Evolutionary conservation across 257 asterid species (phyloP).

Genomic region (Fraxinus anomala): DNA sequence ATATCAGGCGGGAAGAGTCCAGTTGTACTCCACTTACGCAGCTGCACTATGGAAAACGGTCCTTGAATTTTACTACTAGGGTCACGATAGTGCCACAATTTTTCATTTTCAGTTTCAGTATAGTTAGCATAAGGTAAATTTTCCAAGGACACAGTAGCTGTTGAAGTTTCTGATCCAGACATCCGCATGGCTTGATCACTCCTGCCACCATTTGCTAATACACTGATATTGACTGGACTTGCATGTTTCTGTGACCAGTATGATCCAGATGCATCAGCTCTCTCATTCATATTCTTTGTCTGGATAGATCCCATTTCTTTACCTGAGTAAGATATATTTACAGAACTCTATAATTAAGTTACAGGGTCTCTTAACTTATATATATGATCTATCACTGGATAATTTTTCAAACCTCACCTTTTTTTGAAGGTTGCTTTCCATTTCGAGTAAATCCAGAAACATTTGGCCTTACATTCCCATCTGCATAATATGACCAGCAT

Average conservation of each 20-base stretch:
- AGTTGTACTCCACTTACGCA: constrained; percentile 80
- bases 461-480: constrained; percentile 33
- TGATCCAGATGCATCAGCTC: constrained; percentile 42
- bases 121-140: constrained; percentile 42
- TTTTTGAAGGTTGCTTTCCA: constrained; percentile 34
- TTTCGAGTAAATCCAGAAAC: constrained; percentile 27
- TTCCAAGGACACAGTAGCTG: constrained; percentile 33
- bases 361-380: constrained; percentile 4
- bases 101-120: constrained; percentile 74
- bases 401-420: constrained; percentile 36
- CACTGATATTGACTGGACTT: constrained; percentile 32
- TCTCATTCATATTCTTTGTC: constrained; percentile 37
- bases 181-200: constrained; percentile 43
- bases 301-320: constrained; percentile 48
- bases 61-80: constrained; percentile 90
- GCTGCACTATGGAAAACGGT: constrained; percentile 86
- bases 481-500: constrained; percentile 36
- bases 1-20: constrained; percentile 82
- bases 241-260: constrained; percentile 37
- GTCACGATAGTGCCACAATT: constrained; percentile 95
- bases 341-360: constrained; percentile 25
- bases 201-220: constrained; percentile 27
- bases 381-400: constrained; percentile 11
- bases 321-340: constrained; percentile 47
- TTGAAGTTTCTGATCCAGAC: constrained; percentile 50